Evolutionary conservation across 208 protist species (phyloP).

Genomic region (Acanthamoeba sp.): DNA sequence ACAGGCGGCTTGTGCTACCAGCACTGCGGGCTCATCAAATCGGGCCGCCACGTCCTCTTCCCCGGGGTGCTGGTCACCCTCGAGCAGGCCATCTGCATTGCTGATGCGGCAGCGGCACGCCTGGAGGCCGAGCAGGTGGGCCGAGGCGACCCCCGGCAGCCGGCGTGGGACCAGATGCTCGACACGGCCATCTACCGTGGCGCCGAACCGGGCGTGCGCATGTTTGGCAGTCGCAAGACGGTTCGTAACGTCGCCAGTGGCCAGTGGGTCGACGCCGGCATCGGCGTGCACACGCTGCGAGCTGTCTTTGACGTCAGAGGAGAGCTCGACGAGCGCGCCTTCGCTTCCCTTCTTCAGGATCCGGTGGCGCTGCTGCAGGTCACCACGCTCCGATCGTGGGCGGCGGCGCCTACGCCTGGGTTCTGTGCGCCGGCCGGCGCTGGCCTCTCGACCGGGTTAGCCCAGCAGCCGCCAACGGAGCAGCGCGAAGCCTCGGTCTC

Average conservation of each 20-base stretch:
- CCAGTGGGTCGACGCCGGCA: slow-evolving; percentile 18
- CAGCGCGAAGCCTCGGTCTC: not conserved
- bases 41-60: slow-evolving; percentile 42
- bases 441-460: too few species aligned
- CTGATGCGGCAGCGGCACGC: not conserved
- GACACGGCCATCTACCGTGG: slow-evolving; percentile 46
- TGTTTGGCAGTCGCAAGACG: slow-evolving; percentile 65
- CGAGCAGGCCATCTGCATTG: not conserved
- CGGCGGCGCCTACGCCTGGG: not conserved
- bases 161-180: slow-evolving; percentile 55
- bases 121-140: not conserved
- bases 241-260: not conserved
- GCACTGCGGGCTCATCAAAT: slow-evolving; percentile 24
- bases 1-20: slow-evolving; percentile 1
- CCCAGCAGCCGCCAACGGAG: not conserved
- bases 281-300: slow-evolving; percentile 30
- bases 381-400: not conserved
- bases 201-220: slow-evolving; percentile 21
- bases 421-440: not conserved
- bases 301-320: not conserved
- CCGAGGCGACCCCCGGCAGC: not conserved
- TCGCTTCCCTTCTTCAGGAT: not conserved
- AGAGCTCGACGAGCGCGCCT: not conserved
- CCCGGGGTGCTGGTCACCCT: not conserved
- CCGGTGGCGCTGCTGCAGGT: not conserved